Conservation (phyloP, 352 stramenopile genomes). For the Globisporangium carolinianum region DNA sequence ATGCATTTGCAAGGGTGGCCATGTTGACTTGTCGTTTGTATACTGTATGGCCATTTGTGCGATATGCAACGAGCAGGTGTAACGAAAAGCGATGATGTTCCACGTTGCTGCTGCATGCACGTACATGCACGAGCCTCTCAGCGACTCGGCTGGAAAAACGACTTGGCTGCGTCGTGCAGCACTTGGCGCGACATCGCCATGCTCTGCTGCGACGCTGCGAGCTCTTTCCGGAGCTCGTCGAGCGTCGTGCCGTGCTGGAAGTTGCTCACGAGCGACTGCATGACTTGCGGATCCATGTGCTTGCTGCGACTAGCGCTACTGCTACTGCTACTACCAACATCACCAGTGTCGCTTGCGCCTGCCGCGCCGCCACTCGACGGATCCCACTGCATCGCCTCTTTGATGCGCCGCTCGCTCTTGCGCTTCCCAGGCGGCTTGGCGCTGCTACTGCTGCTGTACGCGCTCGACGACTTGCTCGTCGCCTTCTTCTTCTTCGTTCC, state of each 20-base stretch:
- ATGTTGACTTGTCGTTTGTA: no score
- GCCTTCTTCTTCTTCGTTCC: slow-evolving; percentile 29
- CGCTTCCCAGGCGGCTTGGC: slow-evolving; percentile 24
- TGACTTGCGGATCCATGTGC: slow-evolving; percentile 46
- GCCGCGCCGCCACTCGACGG: not conserved
- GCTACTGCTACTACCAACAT: slow-evolving; percentile 6
- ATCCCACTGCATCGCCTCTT: slow-evolving; percentile 18
- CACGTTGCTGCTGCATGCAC: not conserved
- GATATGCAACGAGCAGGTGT: no score
- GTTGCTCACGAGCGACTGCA: slow-evolving; percentile 67
- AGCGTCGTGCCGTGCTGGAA: slow-evolving; percentile 63
- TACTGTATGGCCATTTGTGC: no score
- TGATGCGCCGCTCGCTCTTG: slow-evolving; percentile 15
- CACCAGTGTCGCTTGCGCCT: slow-evolving; percentile 2
- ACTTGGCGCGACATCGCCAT: slow-evolving; percentile 53
- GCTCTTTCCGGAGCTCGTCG: slow-evolving; percentile 54
- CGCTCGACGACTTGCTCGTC: slow-evolving; percentile 14
- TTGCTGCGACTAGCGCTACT: slow-evolving; percentile 14
- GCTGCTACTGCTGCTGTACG: slow-evolving; percentile 16
- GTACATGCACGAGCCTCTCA: slow-evolving; percentile 5
- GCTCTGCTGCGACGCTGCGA: slow-evolving; percentile 63
- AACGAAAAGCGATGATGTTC: no score
- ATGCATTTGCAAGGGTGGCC: no score
- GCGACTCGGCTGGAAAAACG: slow-evolving; percentile 43
- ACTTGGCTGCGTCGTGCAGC: slow-evolving; percentile 60